These are phyloP conservation scores for Allantophomopsis lycopodina DNA, from an alignment of 2,329 filamentous ascomycete genomes.

Conservation along the genomic window DNA sequence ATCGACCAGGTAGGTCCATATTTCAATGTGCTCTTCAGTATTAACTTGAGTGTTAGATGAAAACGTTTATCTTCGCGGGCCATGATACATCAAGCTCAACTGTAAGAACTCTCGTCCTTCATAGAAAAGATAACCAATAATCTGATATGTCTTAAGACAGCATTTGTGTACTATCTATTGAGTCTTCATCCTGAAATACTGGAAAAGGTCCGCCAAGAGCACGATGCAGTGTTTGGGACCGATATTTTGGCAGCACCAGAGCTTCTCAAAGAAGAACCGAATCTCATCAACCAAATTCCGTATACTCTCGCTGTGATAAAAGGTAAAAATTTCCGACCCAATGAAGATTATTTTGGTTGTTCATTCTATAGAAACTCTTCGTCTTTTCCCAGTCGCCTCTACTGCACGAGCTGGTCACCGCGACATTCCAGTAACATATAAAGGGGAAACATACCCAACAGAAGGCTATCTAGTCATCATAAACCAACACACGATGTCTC, in stretches of 20 bases:
- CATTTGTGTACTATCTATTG: conserved; percentile 7
- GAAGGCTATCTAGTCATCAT: neutral
- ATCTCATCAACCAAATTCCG: conserved; percentile 6
- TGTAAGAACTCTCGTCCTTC: conserved; percentile 3
- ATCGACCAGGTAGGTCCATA: neutral
- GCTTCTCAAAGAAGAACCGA: conserved; percentile 3
- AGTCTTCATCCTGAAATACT: conserved; percentile 5
- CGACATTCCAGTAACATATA: neutral
- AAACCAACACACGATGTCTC: conserved; percentile 14
- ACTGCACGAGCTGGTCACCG: neutral
- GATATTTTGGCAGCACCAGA: conserved; percentile 2
- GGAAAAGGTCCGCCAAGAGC: conserved; percentile 6
- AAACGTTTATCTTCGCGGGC: conserved; percentile 12
- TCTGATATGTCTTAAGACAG: conserved; percentile 1
- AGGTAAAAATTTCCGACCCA: neutral
- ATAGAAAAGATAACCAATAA: neutral
- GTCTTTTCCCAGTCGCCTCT: conserved; percentile 6
- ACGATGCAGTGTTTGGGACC: conserved; percentile 7
- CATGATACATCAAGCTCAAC: conserved; percentile 6
- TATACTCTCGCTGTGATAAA: conserved; percentile 10
- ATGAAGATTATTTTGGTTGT: no score
- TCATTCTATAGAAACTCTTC: conserved; percentile 4
- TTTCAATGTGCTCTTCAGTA: neutral
- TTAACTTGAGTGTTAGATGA: conserved; percentile 1
- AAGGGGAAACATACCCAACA: neutral